Conservation (phyloP, 768 basidiomycete species). For the Lactifluus hygrophoroides region DNA sequence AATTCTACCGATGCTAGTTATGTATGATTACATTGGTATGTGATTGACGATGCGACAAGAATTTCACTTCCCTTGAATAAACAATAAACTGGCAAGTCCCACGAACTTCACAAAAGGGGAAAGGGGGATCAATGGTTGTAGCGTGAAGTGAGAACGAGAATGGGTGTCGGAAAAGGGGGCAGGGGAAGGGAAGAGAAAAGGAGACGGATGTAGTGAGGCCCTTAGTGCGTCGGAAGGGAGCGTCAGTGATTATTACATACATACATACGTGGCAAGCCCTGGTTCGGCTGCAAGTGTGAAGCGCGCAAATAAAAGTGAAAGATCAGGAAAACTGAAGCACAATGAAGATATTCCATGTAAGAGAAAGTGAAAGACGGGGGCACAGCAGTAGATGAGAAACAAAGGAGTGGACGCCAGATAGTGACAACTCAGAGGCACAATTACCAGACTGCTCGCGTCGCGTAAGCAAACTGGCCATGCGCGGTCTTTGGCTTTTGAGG, state of each 20-base stretch:
- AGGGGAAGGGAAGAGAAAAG: too few species aligned
- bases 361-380: not conserved
- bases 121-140: not conserved
- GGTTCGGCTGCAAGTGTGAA: not conserved
- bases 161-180: not conserved
- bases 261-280: conserved; percentile 4
- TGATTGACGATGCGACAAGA: conserved; percentile 6
- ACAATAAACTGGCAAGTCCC: conserved; percentile 8
- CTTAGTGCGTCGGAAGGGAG: conserved; percentile 7
- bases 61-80: conserved; percentile 12
- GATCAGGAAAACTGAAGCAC: not conserved
- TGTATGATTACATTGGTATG: conserved; percentile 13
- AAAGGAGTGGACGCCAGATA: not conserved
- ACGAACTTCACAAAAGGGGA: not conserved
- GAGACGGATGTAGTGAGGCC: conserved; percentile 2
- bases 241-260: conserved; percentile 17
- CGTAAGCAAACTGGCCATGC: conserved; percentile 15
- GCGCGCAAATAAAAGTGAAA: not conserved
- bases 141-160: not conserved
- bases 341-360: not conserved
- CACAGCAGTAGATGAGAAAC: not conserved
- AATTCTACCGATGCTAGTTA: conserved; percentile 13
- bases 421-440: not conserved
- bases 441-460: conserved; percentile 16
- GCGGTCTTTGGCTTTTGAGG: conserved; percentile 14